Evolutionary conservation across 2,329 filamentous ascomycete species (phyloP).

Genomic region (Calonectria pteridis): DNA sequence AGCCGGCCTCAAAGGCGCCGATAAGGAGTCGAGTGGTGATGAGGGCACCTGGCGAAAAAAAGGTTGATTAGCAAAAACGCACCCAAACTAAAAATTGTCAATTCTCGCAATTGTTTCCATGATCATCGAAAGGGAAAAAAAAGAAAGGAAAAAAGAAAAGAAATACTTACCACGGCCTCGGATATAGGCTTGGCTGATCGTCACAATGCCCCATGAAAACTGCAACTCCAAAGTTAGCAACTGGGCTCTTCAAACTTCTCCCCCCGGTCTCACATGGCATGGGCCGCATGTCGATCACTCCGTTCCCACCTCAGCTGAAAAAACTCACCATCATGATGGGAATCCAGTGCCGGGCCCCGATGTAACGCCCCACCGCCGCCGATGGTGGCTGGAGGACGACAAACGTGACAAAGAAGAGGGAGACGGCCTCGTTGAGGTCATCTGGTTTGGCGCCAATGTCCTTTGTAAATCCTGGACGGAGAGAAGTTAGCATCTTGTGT

Average conservation of each 20-base stretch:
- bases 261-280: not conserved
- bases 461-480: constrained; percentile 39
- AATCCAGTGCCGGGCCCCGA: constrained; percentile 45
- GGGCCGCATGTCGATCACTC: not conserved
- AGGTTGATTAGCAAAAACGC: constrained; percentile 18
- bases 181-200: constrained; percentile 43
- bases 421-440: constrained; percentile 44
- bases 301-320: not conserved
- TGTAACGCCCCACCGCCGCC: constrained; percentile 42
- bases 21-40: constrained; percentile 44
- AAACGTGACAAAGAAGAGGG: constrained; percentile 45
- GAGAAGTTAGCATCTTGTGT: not conserved
- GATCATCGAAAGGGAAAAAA: not conserved
- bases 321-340: constrained; percentile 42
- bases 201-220: constrained; percentile 44
- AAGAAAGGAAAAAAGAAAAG: not conserved
- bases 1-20: constrained; percentile 45
- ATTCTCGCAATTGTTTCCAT: not conserved
- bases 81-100: not conserved
- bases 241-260: constrained; percentile 22
- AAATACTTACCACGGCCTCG: constrained; percentile 39
- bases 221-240: constrained; percentile 18
- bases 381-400: constrained; percentile 43
- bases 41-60: constrained; percentile 32
- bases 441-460: constrained; percentile 44